Evolutionary conservation across 1,284 basidiomycete species (phyloP).

Genomic region (Schizophyllum amplum): DNA sequence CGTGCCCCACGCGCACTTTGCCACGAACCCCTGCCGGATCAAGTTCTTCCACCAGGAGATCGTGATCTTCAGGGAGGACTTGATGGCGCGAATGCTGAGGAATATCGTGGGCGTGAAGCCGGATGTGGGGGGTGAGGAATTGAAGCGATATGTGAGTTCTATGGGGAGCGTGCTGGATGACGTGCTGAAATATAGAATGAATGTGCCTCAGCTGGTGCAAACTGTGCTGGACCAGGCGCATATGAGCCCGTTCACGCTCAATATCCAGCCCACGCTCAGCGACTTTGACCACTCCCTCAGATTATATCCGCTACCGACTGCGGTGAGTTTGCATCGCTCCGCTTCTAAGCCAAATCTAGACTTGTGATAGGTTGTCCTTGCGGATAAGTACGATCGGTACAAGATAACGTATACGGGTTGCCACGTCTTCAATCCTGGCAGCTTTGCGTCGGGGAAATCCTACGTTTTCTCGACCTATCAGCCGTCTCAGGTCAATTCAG

Average conservation of each 20-base stretch:
- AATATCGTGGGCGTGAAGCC: conserved; percentile 86
- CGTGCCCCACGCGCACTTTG: conserved; percentile 75
- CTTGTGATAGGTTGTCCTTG: conserved; percentile 71
- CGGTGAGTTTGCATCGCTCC: conserved; percentile 45
- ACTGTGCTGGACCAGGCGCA: conserved; percentile 90
- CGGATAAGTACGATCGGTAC: conserved; percentile 95
- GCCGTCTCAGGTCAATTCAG: conserved; percentile 68
- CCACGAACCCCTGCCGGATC: conserved; percentile 90
- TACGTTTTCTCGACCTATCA: conserved; percentile 87
- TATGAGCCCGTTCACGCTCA: conserved; percentile 77
- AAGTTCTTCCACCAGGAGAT: conserved; percentile 96
- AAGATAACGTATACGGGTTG: conserved; percentile 97
- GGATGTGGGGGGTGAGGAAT: conserved; percentile 61
- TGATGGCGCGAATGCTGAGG: conserved; percentile 90
- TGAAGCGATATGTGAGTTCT: conserved; percentile 79
- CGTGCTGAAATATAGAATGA: background rate
- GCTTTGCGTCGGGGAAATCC: conserved; percentile 64
- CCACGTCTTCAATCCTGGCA: conserved; percentile 97
- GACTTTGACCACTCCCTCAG: conserved; percentile 92
- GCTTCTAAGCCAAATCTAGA: background rate
- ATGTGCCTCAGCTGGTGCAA: conserved; percentile 73
- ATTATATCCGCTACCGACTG: conserved; percentile 91
- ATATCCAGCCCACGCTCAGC: conserved; percentile 81
- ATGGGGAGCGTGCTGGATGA: background rate
- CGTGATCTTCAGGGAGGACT: conserved; percentile 88